Conservation (phyloP, 2,329 filamentous ascomycete genomes). For the Aaosphaeria arxii region DNA sequence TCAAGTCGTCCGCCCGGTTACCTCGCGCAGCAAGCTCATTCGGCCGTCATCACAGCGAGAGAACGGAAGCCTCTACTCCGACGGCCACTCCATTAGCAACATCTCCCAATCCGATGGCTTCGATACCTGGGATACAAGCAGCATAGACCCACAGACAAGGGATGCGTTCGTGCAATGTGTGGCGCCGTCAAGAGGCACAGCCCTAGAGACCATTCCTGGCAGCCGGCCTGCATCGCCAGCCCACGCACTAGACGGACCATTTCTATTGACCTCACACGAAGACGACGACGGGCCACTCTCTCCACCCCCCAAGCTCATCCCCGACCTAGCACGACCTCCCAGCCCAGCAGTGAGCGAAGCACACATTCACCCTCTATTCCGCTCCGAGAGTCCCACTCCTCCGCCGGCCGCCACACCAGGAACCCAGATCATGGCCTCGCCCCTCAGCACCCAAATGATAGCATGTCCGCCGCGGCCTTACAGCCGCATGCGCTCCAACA, state of each 20-base stretch:
- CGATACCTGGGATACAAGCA: slow-evolving; percentile 72
- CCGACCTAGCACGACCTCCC: slow-evolving; percentile 32
- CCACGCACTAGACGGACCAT: slow-evolving; percentile 54
- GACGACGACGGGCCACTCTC: slow-evolving; percentile 23
- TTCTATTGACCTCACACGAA: slow-evolving; percentile 18
- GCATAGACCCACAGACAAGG: slow-evolving; percentile 58
- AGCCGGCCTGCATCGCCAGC: slow-evolving; percentile 66
- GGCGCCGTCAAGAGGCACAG: slow-evolving; percentile 43
- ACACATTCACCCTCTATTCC: slow-evolving; percentile 76
- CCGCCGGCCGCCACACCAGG: slow-evolving; percentile 63
- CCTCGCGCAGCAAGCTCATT: slow-evolving; percentile 35
- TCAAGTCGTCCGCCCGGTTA: slow-evolving; percentile 35
- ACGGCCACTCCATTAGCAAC: slow-evolving; percentile 32
- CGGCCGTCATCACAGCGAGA: slow-evolving; percentile 30
- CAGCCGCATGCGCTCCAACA: slow-evolving; percentile 36
- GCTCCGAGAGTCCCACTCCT: slow-evolving; percentile 67
- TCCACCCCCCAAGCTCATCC: slow-evolving; percentile 30
- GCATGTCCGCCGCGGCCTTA: slow-evolving; percentile 32
- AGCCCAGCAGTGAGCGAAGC: slow-evolving; percentile 53
- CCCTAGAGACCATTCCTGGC: slow-evolving; percentile 68
- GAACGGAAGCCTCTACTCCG: slow-evolving; percentile 31
- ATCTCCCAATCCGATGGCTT: slow-evolving; percentile 56
- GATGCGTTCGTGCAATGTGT: slow-evolving; percentile 15
- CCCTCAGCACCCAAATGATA: slow-evolving; percentile 64
- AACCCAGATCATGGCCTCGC: slow-evolving; percentile 69